phyloP scores from a whole-genome alignment of 371 early-diverging fungal species.

The Mortierella sp. region DNA sequence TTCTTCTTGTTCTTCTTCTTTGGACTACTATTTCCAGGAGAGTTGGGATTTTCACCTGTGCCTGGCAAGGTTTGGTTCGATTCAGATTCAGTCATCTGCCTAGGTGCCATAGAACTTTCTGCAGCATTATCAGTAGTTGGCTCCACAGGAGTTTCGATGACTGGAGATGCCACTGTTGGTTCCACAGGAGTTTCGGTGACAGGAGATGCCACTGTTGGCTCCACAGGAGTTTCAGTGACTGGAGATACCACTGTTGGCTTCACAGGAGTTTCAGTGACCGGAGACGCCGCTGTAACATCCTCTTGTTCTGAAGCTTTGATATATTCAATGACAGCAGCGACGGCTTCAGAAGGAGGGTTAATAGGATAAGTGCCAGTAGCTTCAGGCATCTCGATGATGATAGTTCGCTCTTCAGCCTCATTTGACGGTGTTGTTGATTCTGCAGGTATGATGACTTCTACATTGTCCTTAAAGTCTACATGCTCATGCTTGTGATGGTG shows the following conservation, averaged over 20 bases:
- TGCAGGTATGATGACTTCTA: slow-evolving; percentile 6
- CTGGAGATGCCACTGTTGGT: too few relatives aligned
- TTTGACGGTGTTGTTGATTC: neutral
- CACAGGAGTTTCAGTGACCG: neutral
- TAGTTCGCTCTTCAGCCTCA: neutral
- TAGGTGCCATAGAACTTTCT: neutral
- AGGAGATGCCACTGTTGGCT: neutral
- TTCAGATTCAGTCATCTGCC: neutral
- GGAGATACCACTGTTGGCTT: neutral
- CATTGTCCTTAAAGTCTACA: slow-evolving; percentile 16
- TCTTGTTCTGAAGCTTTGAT: neutral
- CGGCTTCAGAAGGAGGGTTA: neutral
- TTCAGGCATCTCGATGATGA: slow-evolving; percentile 12
- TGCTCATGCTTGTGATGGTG: too few relatives aligned
- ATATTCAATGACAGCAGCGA: neutral
- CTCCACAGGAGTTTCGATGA: neutral
- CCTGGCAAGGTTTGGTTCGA: slow-evolving; percentile 4
- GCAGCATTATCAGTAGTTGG: neutral
- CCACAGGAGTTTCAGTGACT: neutral
- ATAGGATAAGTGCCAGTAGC: slow-evolving; percentile 1
- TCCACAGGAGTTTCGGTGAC: neutral
- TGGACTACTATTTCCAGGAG: neutral
- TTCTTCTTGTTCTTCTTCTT: slow-evolving; percentile 25
- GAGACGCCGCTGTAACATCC: neutral
- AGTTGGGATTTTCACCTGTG: neutral